Percentiles rank a stretch among this genome's conserved stretches.
These are phyloP conservation scores for Coelastrella sp. DNA, from an alignment of 139 green algal genomes.

Conservation along the genomic window DNA sequence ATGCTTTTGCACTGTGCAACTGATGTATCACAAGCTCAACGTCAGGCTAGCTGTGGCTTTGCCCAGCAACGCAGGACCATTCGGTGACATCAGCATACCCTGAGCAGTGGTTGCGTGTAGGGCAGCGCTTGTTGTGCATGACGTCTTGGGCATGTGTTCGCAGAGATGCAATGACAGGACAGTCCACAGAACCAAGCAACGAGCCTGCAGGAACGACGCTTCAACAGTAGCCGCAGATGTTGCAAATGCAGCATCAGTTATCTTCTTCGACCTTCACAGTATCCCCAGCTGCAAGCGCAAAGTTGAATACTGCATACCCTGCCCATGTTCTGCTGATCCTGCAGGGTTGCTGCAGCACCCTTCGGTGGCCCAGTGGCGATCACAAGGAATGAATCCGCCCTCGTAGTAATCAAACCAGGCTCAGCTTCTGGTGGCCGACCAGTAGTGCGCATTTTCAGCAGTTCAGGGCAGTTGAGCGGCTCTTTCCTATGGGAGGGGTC, in stretches of 20 bases:
- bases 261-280: not conserved
- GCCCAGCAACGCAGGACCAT: no score
- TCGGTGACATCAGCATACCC: no score
- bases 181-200: no score
- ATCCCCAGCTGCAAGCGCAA: not conserved
- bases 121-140: no score
- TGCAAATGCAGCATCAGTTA: not conserved
- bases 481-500: slow-evolving; percentile 80
- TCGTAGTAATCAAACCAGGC: slow-evolving; percentile 71
- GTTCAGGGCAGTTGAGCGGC: slow-evolving; percentile 64
- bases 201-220: no score
- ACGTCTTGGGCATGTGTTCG: no score
- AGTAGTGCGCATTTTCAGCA: slow-evolving; percentile 76
- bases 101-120: no score
- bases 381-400: slow-evolving; percentile 83
- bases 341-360: slow-evolving; percentile 62
- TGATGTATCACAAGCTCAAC: not conserved
- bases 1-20: not conserved
- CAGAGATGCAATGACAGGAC: no score
- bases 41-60: not conserved
- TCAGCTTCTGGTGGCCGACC: slow-evolving; percentile 52
- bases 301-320: not conserved
- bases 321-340: not conserved
- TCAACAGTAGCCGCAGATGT: no score
- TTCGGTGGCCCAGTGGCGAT: slow-evolving; percentile 88